These are phyloP conservation scores for Fusarium floridanum DNA, from an alignment of 2,329 filamentous ascomycete species.

Conservation along the genomic window DNA sequence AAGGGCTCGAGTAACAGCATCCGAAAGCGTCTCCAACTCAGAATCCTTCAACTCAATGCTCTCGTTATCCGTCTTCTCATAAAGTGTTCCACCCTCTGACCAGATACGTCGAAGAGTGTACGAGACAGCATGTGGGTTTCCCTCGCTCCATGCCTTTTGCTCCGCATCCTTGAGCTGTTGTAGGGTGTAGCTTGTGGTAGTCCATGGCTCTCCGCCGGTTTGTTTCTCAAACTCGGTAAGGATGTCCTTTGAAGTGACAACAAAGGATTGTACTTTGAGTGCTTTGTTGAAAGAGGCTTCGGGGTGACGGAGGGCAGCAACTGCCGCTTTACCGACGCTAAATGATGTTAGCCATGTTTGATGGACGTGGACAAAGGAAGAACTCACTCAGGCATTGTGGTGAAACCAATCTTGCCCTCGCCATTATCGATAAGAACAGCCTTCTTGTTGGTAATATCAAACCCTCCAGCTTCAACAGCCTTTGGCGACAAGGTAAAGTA, in stretches of 20 bases:
- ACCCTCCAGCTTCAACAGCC: constrained; percentile 62
- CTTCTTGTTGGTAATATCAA: constrained; percentile 67
- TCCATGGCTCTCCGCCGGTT: constrained; percentile 64
- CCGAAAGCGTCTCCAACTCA: constrained; percentile 64
- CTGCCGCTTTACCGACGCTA: constrained; percentile 76
- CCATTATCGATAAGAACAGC: constrained; percentile 74
- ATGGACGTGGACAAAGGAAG: neutral
- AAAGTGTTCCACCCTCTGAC: constrained; percentile 79
- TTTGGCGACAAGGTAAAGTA: constrained; percentile 61
- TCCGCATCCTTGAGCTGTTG: constrained; percentile 68
- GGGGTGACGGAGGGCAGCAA: constrained; percentile 71
- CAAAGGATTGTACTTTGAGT: constrained; percentile 79
- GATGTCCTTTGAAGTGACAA: constrained; percentile 72
- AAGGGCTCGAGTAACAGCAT: constrained; percentile 33
- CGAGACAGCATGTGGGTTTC: constrained; percentile 63
- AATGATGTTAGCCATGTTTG: neutral
- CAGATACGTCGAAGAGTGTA: constrained; percentile 78
- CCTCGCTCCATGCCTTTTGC: constrained; percentile 67
- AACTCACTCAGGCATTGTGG: constrained; percentile 77
- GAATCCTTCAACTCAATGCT: constrained; percentile 63
- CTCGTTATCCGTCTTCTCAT: constrained; percentile 76
- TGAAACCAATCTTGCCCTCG: constrained; percentile 73
- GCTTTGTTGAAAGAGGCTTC: constrained; percentile 65
- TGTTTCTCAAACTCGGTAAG: constrained; percentile 77
- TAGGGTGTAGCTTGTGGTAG: constrained; percentile 56